Evolutionary conservation across 169 alveolate genomes (phyloP).

Genomic region (Plasmodium vinckei): DNA sequence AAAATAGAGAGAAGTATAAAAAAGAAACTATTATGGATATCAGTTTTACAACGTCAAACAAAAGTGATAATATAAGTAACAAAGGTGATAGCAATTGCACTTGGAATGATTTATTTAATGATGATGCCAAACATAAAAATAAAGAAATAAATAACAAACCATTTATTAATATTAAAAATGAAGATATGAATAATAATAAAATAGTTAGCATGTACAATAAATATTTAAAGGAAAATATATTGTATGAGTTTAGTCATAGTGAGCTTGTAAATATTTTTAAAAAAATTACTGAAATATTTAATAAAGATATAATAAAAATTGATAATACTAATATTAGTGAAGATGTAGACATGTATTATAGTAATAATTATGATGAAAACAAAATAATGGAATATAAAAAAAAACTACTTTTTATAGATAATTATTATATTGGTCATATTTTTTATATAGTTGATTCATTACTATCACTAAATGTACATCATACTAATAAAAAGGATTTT

Average conservation of each 20-base stretch:
- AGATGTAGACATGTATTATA: not conserved
- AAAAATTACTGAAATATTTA: constrained; percentile 1
- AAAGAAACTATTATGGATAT: not conserved
- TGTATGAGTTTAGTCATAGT: constrained; percentile 19
- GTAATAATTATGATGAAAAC: not conserved
- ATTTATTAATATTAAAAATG: constrained; percentile 24
- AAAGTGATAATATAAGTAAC: too few relatives aligned
- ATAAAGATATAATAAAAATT: constrained; percentile 31
- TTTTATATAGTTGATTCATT: constrained; percentile 41
- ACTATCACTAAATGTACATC: constrained; percentile 58
- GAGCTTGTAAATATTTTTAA: constrained; percentile 9
- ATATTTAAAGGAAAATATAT: constrained; percentile 40
- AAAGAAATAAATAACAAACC: constrained; percentile 49
- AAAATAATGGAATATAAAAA: constrained; percentile 12
- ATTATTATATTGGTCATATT: constrained; percentile 68
- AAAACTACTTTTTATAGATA: constrained; percentile 42
- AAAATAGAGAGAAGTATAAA: constrained; percentile 16
- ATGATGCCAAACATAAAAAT: constrained; percentile 25
- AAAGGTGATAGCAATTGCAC: not conserved
- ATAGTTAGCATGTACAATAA: constrained; percentile 13
- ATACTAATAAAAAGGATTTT: constrained; percentile 32
- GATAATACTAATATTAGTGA: not conserved
- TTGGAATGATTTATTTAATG: constrained; percentile 38
- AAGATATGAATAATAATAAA: not conserved
- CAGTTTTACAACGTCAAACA: not conserved